Evolutionary conservation across 345 rosid species (phyloP).

Genomic region (Populus nigra): DNA sequence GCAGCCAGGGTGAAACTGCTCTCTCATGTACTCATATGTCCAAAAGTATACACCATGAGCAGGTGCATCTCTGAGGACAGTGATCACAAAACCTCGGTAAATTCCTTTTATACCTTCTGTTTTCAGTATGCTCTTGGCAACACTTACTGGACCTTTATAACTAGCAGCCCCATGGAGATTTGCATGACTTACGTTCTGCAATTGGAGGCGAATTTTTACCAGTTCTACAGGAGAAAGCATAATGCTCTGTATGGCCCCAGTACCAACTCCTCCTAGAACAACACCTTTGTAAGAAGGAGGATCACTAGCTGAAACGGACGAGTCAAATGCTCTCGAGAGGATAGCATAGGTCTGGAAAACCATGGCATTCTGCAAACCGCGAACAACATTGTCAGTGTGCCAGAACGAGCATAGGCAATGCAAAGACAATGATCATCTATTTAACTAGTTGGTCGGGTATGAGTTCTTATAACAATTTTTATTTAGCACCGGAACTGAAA

Average conservation of each 20-base stretch:
- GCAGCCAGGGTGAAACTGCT: constrained; percentile 87
- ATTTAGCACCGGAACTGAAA: too few species aligned
- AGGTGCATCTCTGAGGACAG: constrained; percentile 81
- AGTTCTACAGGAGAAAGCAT: constrained; percentile 75
- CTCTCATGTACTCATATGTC: constrained; percentile 80
- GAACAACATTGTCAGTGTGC: not conserved
- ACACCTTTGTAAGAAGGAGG: constrained; percentile 87
- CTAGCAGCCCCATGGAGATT: constrained; percentile 11
- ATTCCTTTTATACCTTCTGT: constrained; percentile 62
- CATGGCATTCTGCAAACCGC: constrained; percentile 79
- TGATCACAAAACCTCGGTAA: constrained; percentile 69
- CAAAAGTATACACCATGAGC: constrained; percentile 85
- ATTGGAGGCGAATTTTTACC: constrained; percentile 80
- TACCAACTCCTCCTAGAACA: constrained; percentile 75
- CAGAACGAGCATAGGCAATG: not conserved
- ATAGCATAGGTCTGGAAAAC: constrained; percentile 86
- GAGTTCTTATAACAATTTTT: not conserved
- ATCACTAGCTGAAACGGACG: constrained; percentile 40
- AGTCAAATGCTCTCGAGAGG: constrained; percentile 69
- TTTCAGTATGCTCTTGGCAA: constrained; percentile 58
- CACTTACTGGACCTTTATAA: constrained; percentile 47
- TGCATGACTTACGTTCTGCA: constrained; percentile 35
- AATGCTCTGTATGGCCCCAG: constrained; percentile 81
- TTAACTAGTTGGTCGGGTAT: not conserved
- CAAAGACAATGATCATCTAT: not conserved